Conservation (phyloP, 1,139 yeast species). For the Geotrichum macrosporum region DNA sequence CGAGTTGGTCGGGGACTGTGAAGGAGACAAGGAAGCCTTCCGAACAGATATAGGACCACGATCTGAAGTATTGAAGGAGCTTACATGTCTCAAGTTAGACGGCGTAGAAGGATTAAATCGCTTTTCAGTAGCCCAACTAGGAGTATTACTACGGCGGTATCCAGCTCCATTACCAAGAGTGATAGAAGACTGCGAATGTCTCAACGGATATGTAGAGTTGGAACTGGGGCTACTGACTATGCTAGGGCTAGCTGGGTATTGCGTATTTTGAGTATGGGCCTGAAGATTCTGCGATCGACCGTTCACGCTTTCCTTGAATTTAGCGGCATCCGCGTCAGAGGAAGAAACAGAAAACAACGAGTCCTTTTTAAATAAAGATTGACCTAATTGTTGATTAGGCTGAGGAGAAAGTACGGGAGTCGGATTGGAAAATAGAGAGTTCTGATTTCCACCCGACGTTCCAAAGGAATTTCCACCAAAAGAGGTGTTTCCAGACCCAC, state of each 20-base stretch:
- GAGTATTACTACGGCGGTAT: conserved; percentile 9
- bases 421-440: conserved; percentile 7
- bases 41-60: conserved; percentile 15
- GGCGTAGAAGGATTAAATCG: conserved; percentile 8
- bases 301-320: conserved; percentile 10
- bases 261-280: not conserved
- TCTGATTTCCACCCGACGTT: not conserved
- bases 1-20: conserved; percentile 20
- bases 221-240: not conserved
- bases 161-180: conserved; percentile 8
- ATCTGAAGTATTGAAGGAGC: conserved; percentile 21
- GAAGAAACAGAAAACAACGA: conserved; percentile 17
- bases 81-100: conserved; percentile 19
- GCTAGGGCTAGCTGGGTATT: conserved; percentile 1
- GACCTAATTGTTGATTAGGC: conserved; percentile 3
- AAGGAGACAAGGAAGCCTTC: conserved; percentile 18
- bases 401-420: not conserved
- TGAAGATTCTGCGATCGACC: conserved; percentile 4
- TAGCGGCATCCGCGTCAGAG: conserved; percentile 14
- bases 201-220: conserved; percentile 4
- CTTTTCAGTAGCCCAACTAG: conserved; percentile 21
- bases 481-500: not conserved
- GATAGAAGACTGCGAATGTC: conserved; percentile 14
- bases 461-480: not conserved
- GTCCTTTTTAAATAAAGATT: conserved; percentile 17